These are phyloP conservation scores for Aspergillus campestris DNA, from an alignment of 495 filamentous ascomycete species.

Conservation along the genomic window DNA sequence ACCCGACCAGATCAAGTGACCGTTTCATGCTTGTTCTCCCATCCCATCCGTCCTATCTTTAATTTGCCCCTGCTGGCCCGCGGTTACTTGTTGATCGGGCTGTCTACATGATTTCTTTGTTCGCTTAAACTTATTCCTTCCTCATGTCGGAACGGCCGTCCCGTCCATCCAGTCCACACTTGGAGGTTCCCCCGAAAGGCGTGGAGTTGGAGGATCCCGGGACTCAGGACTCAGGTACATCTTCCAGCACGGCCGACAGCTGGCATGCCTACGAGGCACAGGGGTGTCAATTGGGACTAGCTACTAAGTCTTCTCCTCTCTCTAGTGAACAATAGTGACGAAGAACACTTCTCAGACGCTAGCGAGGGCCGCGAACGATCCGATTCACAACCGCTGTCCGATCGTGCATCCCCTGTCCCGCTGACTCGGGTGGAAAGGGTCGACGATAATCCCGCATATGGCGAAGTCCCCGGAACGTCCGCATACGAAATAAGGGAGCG, in stretches of 20 bases:
- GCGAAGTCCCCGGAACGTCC: constrained; percentile 53
- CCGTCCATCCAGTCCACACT: constrained; percentile 30
- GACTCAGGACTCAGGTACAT: constrained; percentile 72
- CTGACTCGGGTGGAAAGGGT: constrained; percentile 55
- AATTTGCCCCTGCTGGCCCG: constrained; percentile 6
- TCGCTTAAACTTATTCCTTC: constrained; percentile 11
- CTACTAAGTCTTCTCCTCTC: constrained; percentile 3
- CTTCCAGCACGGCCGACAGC: not conserved
- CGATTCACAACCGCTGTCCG: constrained; percentile 25
- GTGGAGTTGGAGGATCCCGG: constrained; percentile 65
- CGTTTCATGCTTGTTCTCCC: constrained; percentile 7
- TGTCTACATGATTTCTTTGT: constrained; percentile 16
- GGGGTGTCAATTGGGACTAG: not conserved
- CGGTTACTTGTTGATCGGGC: not conserved
- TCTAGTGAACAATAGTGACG: constrained; percentile 56
- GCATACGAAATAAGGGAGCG: constrained; percentile 49
- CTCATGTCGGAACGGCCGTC: constrained; percentile 35
- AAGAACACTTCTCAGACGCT: constrained; percentile 90
- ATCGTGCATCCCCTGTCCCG: constrained; percentile 48
- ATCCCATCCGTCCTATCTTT: constrained; percentile 1
- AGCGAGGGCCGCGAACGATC: constrained; percentile 51
- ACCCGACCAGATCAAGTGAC: constrained; percentile 16
- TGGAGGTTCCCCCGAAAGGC: constrained; percentile 59
- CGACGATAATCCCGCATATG: constrained; percentile 48
- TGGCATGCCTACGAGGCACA: not conserved